Evolutionary conservation across 176 grass and related monocot genomes (phyloP), one percentile per base, ranked within the genome.

Genomic region (Zoysia japonica): DNA sequence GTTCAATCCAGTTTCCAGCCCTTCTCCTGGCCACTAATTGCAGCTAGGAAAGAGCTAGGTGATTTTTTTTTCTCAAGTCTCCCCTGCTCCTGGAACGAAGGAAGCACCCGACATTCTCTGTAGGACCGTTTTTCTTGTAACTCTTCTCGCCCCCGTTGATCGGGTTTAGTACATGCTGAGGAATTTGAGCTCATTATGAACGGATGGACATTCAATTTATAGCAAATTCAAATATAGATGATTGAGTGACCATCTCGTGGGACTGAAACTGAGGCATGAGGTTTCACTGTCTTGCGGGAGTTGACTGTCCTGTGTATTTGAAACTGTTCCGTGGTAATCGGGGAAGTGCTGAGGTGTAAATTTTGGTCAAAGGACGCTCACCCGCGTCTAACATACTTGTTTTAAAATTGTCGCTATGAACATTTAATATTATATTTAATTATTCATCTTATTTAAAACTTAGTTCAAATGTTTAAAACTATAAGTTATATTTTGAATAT

Each of bases 41-140:
- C 87, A 85, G 78, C 71, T 85, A 81, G 87, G 78, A 85, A 85
- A 81, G 82, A 85, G 87, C 78, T 89, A 65, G 78, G 82, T 77
- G 59, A 72, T 85, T 51, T 50, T 72, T 72, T 83, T 85, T 78
- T 73, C 76, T 13, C 0, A 75, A 79, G 65, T 60, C 57, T 59
- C 56, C 56, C 79, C 79, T 51, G 74, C 60, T 72, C 82, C 77
- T 77, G 47, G 78, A 77, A 78, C 54, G 56, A 80, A 59, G 47
- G 57, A 85, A 81, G 72, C 82, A 81, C 60, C 78, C 46, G 51
- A 45, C 85, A 66, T 81, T 88, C 56, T 81, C 66, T 85, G 65
- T 85, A 84, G 87, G 76, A 47, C 14, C 12, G 6, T 12, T 62
- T 70, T 76, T 19, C 42, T 14, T 66, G 57, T 45, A 1, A 3